phyloP scores from a whole-genome alignment of 306 rosid genomes.

The Coriaria nepalensis region DNA sequence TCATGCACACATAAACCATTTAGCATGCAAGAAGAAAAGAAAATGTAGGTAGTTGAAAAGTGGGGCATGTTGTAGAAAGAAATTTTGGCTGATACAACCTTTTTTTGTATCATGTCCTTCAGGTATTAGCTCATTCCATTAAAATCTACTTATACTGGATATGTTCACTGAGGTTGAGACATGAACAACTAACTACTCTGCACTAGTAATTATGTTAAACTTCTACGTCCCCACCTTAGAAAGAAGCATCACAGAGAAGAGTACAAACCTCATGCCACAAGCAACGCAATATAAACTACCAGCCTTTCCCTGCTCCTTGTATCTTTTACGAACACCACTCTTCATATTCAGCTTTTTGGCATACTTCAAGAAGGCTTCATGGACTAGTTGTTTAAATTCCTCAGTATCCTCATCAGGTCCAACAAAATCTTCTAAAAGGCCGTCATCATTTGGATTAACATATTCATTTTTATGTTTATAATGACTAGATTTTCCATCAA shows the following conservation, averaged over 20 bases:
- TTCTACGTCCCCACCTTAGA: constrained; percentile 33
- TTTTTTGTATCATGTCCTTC: not conserved
- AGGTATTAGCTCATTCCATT: not conserved
- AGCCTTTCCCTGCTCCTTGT: constrained; percentile 74
- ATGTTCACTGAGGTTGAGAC: not conserved
- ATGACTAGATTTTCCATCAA: constrained; percentile 35
- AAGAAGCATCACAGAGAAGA: constrained; percentile 38
- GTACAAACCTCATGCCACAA: constrained; percentile 91
- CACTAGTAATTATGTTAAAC: constrained; percentile 11
- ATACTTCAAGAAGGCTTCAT: constrained; percentile 59
- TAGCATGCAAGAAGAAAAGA: not conserved
- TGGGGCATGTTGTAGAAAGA: not conserved
- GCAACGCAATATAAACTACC: constrained; percentile 89
- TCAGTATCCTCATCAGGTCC: constrained; percentile 55
- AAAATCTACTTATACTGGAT: not conserved
- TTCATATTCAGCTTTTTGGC: constrained; percentile 59
- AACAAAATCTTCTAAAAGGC: constrained; percentile 41
- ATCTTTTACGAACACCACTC: constrained; percentile 49
- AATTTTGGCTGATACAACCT: not conserved
- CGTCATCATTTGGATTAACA: constrained; percentile 30
- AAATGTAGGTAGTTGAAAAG: not conserved
- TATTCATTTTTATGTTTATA: constrained; percentile 37
- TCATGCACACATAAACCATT: not conserved
- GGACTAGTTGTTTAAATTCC: constrained; percentile 62
- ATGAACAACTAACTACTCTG: not conserved